Conservation (phyloP, 768 basidiomycete genomes). For the Boletus reticuloceps region DNA sequence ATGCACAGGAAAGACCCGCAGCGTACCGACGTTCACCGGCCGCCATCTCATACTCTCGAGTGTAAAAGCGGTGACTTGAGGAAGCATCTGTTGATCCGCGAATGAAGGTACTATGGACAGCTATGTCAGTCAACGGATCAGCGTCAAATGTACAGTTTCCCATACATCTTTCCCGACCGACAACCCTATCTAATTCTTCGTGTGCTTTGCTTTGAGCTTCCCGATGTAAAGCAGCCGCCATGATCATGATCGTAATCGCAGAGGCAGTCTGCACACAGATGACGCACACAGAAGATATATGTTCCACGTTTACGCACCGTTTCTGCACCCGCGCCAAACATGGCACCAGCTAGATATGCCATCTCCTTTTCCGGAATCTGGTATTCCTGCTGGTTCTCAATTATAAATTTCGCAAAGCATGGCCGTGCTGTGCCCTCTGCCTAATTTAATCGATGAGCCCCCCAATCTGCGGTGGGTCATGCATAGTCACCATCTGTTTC, state of each 20-base stretch:
- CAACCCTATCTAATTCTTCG: conserved; percentile 49
- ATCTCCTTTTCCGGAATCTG: conserved; percentile 34
- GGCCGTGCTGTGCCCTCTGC: conserved; percentile 1
- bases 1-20: neutral
- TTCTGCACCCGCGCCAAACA: conserved; percentile 44
- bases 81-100: conserved; percentile 32
- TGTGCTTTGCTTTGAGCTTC: conserved; percentile 49
- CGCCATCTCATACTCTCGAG: conserved; percentile 38
- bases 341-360: conserved; percentile 39
- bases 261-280: conserved; percentile 32
- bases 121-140: neutral
- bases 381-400: conserved; percentile 35
- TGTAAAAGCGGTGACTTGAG: conserved; percentile 36
- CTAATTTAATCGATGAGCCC: no score
- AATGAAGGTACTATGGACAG: conserved; percentile 36
- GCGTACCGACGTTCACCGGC: conserved; percentile 32
- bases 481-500: conserved; percentile 26
- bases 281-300: no score
- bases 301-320: conserved; percentile 25
- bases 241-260: conserved; percentile 50
- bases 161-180: conserved; percentile 39
- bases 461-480: no score
- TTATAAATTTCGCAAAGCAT: conserved; percentile 37
- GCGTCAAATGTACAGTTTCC: neutral
- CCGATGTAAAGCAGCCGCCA: conserved; percentile 53